These are phyloP conservation scores for Dicorynia guianensis DNA, from an alignment of 306 rosid species.

Conservation along the genomic window DNA sequence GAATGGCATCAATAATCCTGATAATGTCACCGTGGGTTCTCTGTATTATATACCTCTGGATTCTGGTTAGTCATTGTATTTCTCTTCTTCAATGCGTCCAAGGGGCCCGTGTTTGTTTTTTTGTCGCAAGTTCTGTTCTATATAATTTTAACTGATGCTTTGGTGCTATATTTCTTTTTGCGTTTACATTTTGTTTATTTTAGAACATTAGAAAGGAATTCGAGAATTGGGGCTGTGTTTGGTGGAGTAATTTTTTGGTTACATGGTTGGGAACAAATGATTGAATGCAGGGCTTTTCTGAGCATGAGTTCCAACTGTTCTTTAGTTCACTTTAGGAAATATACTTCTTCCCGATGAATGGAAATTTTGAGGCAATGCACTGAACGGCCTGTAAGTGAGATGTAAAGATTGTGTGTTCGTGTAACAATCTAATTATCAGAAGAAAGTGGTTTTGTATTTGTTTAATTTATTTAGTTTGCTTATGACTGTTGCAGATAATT, in stretches of 20 bases:
- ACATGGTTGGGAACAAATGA: conserved; percentile 13
- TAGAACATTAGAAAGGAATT: conserved; percentile 22
- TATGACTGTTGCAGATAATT: no score
- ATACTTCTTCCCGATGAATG: neutral
- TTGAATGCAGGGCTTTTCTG: conserved; percentile 2
- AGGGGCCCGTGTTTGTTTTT: conserved; percentile 7
- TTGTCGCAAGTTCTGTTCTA: neutral
- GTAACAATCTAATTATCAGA: neutral
- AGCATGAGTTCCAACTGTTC: conserved; percentile 11
- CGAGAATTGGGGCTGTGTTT: conserved; percentile 20
- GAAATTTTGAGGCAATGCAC: neutral
- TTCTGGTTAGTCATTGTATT: conserved; percentile 71
- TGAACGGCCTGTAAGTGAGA: neutral
- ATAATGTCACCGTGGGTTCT: conserved; percentile 85
- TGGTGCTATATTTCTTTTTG: conserved; percentile 24
- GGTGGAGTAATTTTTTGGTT: conserved; percentile 24
- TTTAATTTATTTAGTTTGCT: no score
- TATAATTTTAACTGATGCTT: conserved; percentile 26
- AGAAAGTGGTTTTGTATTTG: neutral
- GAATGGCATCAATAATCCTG: conserved; percentile 78
- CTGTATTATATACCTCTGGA: conserved; percentile 86
- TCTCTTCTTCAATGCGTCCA: conserved; percentile 24
- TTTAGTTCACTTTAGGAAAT: neutral
- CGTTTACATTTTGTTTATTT: conserved; percentile 14
- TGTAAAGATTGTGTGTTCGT: conserved; percentile 15